These are phyloP conservation scores for Serendipita sp. DNA, from an alignment of 768 basidiomycete genomes.

Conservation along the genomic window DNA sequence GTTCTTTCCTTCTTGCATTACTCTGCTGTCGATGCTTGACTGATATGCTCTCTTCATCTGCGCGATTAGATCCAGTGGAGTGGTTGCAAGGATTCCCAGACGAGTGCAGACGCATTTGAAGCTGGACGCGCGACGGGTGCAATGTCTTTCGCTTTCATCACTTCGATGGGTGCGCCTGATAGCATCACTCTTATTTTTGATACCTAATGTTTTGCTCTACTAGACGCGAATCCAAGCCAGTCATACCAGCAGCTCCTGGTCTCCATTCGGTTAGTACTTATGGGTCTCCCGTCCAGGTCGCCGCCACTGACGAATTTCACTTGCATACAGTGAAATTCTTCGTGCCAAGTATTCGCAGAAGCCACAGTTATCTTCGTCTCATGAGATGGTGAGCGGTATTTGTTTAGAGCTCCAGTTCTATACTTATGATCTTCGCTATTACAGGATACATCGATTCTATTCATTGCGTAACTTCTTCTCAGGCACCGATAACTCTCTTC, in stretches of 20 bases:
- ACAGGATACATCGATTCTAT: no score
- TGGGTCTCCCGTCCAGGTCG: not conserved
- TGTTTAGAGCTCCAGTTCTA: no score
- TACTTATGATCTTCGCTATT: no score
- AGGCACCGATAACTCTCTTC: no score
- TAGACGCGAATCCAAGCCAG: slow-evolving; percentile 25
- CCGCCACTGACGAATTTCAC: not conserved
- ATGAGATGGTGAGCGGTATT: not conserved
- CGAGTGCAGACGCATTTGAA: slow-evolving; percentile 28
- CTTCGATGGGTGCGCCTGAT: slow-evolving; percentile 11
- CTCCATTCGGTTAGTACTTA: slow-evolving; percentile 5
- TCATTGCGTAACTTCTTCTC: no score
- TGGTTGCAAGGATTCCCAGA: slow-evolving; percentile 29
- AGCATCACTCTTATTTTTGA: not conserved
- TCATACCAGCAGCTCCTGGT: slow-evolving; percentile 17
- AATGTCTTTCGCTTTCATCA: slow-evolving; percentile 27
- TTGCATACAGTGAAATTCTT: not conserved
- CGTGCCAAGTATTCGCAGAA: not conserved
- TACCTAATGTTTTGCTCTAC: not conserved
- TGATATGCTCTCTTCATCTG: not conserved
- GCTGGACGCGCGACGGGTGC: slow-evolving; percentile 31
- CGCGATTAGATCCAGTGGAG: slow-evolving; percentile 20
- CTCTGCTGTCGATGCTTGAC: not conserved
- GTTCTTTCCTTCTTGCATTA: slow-evolving; percentile 17
- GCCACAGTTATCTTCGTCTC: not conserved